Base-by-base conservation (phyloP, 2,329 filamentous ascomycete genomes). In the Arthrobotrys iridis region DNA sequence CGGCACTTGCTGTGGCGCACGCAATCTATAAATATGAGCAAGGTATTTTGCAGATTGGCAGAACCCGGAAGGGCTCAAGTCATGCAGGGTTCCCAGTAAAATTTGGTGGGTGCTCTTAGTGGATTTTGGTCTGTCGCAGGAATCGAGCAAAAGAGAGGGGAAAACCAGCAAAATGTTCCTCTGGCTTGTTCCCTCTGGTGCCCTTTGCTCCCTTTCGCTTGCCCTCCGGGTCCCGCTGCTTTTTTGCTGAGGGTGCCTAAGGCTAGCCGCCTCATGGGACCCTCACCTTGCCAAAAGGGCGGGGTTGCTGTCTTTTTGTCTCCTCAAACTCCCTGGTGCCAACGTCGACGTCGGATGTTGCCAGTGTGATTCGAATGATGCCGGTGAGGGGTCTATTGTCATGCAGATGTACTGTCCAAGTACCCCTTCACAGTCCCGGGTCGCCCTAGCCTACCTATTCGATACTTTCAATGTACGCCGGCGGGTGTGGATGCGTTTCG, bases 1-100 rank as follows among this genome's bases (percentile, higher is more conserved):
- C 52, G 35, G 70, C 70, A 74, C 62, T 62, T 74, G 68, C 62
- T 74, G 70, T 74, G 70, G 70, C 70, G 70, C 70, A 74, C 62
- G 50, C 70, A 74, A 73, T 74, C 70, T 74, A 74, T 74, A 74
- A 74, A 74, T 74, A 74, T 74, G 70, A 62, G 70, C 62, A 62
- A 67, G 70, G 70, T 67, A 67, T 62, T 45, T 74, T 67, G 70
- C 70, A 74, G 68, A 73, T 72, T 57, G 50, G 60, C 22, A 59
- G 40, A 50, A 52, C 70, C 52, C 62, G 62, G 60, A 55, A 66
- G 55, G 59, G 59, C 68, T 46, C 70, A 66, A 66, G 45, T 74
- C 70, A 74, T 74, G 70, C 70, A 74, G 60, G 70, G 70, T 63
- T 67, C 62, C 62, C 60, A 66, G 52, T 74, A 59, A 67, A 74